Conservation (phyloP, 140 eudicot genomes). For the Stevia rebaudiana region DNA sequence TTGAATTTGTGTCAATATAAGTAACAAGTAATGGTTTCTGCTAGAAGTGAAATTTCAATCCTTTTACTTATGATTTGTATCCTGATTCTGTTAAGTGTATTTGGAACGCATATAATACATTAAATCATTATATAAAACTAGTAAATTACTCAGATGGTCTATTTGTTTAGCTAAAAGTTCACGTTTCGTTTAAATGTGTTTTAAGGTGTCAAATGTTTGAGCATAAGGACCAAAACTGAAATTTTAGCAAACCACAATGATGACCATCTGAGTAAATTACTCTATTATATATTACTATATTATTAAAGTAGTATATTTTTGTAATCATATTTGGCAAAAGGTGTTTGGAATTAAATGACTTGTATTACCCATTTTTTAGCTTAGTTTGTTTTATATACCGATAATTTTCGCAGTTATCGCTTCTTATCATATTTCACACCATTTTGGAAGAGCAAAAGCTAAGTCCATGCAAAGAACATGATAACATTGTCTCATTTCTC, state of each 20-base stretch:
- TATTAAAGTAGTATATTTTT: neutral
- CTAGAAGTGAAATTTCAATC: neutral
- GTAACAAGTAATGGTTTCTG: neutral
- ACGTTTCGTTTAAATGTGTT: no score
- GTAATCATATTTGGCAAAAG: neutral
- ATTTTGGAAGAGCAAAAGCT: conserved; percentile 77
- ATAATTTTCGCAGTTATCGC: conserved; percentile 61
- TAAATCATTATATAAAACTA: neutral
- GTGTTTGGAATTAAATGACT: neutral
- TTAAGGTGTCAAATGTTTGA: no score
- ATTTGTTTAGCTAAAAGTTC: no score
- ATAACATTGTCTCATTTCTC: conserved; percentile 61
- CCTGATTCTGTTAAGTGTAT: neutral
- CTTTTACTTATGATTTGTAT: neutral
- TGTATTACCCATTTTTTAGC: neutral
- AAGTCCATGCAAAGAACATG: conserved; percentile 59
- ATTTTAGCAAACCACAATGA: no score
- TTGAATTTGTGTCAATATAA: neutral
- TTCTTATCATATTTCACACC: conserved; percentile 58
- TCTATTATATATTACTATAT: neutral
- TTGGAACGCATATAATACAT: neutral
- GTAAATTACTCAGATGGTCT: neutral
- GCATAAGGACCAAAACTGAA: no score
- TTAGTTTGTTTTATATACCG: neutral
- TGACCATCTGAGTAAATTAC: no score